A percentile compares a stretch with the other conserved stretches of the same genome.
phyloP scores from a whole-genome alignment of 1,284 basidiomycete species.

The Bondarzewia mesenterica region DNA sequence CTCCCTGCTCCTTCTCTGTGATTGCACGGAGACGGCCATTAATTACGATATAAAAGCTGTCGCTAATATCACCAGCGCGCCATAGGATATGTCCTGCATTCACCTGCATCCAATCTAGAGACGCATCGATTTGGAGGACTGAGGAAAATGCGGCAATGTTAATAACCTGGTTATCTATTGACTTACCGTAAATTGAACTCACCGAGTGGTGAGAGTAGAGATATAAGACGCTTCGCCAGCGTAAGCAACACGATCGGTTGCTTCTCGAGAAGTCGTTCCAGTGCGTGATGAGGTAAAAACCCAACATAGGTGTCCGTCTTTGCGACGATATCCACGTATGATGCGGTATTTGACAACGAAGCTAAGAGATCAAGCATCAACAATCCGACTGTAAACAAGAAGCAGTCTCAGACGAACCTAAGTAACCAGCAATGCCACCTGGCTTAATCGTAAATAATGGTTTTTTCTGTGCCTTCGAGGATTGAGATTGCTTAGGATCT shows the following conservation, averaged over 20 bases:
- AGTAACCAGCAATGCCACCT: slow-evolving; percentile 97
- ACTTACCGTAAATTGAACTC: slow-evolving; percentile 13
- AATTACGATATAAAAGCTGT: slow-evolving; percentile 98
- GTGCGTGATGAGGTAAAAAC: slow-evolving; percentile 81
- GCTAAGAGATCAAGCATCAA: slow-evolving; percentile 34
- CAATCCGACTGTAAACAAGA: background rate
- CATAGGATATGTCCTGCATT: slow-evolving; percentile 90
- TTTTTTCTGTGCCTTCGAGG: slow-evolving; percentile 10
- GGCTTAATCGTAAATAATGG: slow-evolving; percentile 91
- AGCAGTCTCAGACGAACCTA: slow-evolving; percentile 42
- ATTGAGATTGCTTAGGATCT: background rate
- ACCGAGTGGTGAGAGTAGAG: slow-evolving; percentile 89
- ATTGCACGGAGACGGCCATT: slow-evolving; percentile 91
- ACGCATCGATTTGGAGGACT: slow-evolving; percentile 97
- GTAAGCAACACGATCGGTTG: slow-evolving; percentile 93
- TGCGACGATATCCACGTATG: slow-evolving; percentile 93
- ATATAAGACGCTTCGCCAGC: slow-evolving; percentile 92
- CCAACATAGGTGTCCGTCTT: slow-evolving; percentile 98
- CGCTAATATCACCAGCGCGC: slow-evolving; percentile 83
- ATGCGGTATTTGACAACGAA: slow-evolving; percentile 85
- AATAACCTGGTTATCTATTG: slow-evolving; percentile 4
- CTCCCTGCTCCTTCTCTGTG: slow-evolving; percentile 60
- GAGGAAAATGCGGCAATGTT: background rate
- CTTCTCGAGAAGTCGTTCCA: slow-evolving; percentile 88
- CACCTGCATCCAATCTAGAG: slow-evolving; percentile 97